Evolutionary conservation across 2,329 filamentous ascomycete genomes (phyloP), one percentile per base, ranked within the genome.

Genomic region (Venturia effusa): DNA sequence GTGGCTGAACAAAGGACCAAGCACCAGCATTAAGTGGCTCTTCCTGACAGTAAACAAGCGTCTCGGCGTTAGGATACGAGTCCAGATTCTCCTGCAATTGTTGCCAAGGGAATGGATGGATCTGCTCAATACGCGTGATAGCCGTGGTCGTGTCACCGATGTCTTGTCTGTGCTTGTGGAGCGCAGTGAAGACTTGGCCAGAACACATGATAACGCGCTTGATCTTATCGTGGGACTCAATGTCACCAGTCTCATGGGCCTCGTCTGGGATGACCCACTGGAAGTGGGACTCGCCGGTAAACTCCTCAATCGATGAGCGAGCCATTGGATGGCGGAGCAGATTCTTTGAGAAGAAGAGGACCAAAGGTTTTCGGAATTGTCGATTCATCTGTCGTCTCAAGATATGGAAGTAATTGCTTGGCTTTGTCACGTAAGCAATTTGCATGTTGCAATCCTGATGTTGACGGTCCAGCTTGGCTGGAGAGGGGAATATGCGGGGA

Each of bases 371-470:
- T 80, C 94, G 87, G 89, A 99, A 99, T 75, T 99, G 93, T 73
- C 94, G 87, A 83, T 97, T 92, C 87, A 99, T 96, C 81, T 99
- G 94, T 78, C 94, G 87, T 75, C 94, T 89, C 68, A 99, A 84
- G 69, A 94, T 87, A 79, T 99, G 94, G 88, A 99, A 99, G 75
- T 95, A 78, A 78, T 99, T 99, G 68, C 93, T 84, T 34, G 94
- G 94, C 59, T 88, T 90, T n/a, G 94, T 99, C 86, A 95, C 92
- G 82, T 94, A 96, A 64, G 88, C 92, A 75, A 99, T 89, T 80
- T 99, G 94, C 87, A 99, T 96, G 81, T 99, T 99, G 83, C 92
- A 96, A 80, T 99, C 94, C 80, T 99, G 94, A 81, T 99, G 94
- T 79, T 97, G 94, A 70, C 94, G 91, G 64, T 95, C 88, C 66